Base-by-base conservation (phyloP, 129 eudicot genomes). In the Saposhnikovia divaricata region DNA sequence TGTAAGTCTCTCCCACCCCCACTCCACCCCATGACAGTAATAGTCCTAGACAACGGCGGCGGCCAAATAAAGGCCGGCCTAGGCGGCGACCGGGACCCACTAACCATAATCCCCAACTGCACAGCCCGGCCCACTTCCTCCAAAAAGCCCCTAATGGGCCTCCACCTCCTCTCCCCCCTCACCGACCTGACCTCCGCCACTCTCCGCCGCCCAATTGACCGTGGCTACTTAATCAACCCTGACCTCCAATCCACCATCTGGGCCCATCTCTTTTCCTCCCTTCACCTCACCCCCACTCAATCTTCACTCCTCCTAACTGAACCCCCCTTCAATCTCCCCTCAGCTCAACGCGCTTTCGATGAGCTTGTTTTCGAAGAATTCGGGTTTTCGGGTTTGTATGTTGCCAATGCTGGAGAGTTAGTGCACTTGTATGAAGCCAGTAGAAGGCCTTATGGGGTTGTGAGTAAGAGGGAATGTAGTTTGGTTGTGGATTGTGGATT, bases 31-130 rank as follows among this genome's bases (percentile, higher is more conserved):
- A 85, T 83, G 88, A 75, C 83, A 3, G 90, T 89, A 43, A 91
- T 96, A 50, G 98, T 96, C 63, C 84, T 96, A 25, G 99, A 96
- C 97, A 96, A 96, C 91, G 99, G 99, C 82, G 99, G 82, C 81
- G 96, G 98, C 21, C 83, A 82, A 15, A 90, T 96, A 39, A 96
- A 96, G 57, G 94, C 96, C 76, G 99, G 99, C 14, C 73, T 84
- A 50, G 97, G 83, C 85, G 99, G 99, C 51, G 95, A 96, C 46
- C 91, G 95, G 9, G 94, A 92, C 77, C 99, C 99, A 5, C 40
- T 92, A 2, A 82, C 85, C 92, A 81, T 90, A 0, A 87, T 89
- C 75, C 98, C 98, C 25, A 95, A 95, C 90, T 92, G 97, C 90
- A 81, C 85, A 11, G 93, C 92, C 75, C 89, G 92, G 3, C 91